These are phyloP conservation scores for Xylaria cubensis DNA, from an alignment of 495 filamentous ascomycete genomes.

Conservation along the genomic window DNA sequence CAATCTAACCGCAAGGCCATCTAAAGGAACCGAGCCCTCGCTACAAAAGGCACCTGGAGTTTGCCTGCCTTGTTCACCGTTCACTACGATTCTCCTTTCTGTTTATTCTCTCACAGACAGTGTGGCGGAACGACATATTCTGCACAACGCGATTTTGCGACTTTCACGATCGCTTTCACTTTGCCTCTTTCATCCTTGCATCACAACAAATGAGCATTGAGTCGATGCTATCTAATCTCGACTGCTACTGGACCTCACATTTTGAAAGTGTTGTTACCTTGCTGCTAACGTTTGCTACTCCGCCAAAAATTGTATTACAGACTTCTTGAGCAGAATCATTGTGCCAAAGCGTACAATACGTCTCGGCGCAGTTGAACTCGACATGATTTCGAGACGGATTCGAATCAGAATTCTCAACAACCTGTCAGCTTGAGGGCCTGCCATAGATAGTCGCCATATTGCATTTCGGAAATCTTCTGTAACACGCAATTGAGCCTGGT, in stretches of 20 bases:
- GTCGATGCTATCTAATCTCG: not conserved
- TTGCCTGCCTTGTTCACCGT: not conserved
- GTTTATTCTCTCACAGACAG: not conserved
- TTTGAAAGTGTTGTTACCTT: not conserved
- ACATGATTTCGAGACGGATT: not conserved
- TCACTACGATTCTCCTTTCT: not conserved
- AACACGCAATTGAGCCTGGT: not conserved
- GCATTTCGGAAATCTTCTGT: not conserved
- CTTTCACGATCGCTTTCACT: not conserved
- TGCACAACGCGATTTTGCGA: not conserved
- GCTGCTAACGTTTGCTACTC: not conserved
- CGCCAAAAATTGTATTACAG: not conserved
- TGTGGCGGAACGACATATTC: not conserved
- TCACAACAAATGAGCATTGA: not conserved
- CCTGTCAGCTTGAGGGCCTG: not conserved
- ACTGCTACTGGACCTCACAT: not conserved
- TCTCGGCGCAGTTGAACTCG: not conserved
- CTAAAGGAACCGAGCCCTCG: not conserved
- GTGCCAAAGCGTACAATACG: no score
- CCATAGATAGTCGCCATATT: not conserved
- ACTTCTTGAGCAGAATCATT: no score
- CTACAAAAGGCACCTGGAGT: not conserved
- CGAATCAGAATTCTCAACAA: not conserved
- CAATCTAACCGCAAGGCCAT: not conserved
- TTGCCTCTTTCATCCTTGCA: not conserved